phyloP scores from a whole-genome alignment of 495 filamentous ascomycete genomes.

The Chaetomium cochliodes region DNA sequence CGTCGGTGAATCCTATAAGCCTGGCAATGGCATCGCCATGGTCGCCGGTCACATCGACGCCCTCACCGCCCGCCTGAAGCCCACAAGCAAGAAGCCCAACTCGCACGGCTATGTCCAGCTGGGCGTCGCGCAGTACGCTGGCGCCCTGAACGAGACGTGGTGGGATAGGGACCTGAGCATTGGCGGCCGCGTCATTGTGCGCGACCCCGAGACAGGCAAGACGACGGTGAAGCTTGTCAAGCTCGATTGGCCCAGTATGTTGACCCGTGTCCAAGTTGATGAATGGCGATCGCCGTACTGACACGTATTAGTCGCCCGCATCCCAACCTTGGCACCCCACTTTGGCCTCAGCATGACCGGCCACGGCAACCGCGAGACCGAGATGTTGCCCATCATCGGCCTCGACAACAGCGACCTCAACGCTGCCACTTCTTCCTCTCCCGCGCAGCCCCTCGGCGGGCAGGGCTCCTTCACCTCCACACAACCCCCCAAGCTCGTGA shows the following conservation, averaged over 20 bases:
- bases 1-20: constrained; percentile 75
- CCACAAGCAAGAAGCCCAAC: constrained; percentile 73
- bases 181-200: constrained; percentile 83
- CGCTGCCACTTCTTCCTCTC: constrained; percentile 30
- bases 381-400: constrained; percentile 92
- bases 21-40: constrained; percentile 77
- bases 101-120: constrained; percentile 86
- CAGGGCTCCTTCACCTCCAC: constrained; percentile 68
- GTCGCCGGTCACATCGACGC: constrained; percentile 93
- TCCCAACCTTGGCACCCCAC: constrained; percentile 91
- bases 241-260: constrained; percentile 75
- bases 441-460: constrained; percentile 42
- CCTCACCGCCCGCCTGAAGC: constrained; percentile 84
- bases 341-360: constrained; percentile 80
- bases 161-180: constrained; percentile 93
- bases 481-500: constrained; percentile 80
- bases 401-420: constrained; percentile 68
- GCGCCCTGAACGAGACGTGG: constrained; percentile 81
- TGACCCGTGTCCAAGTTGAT: not conserved
- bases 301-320: constrained; percentile 63
- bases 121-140: constrained; percentile 89
- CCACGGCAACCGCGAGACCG: constrained; percentile 83
- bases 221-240: constrained; percentile 81
- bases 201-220: constrained; percentile 69
- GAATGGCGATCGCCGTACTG: not conserved